Conservation (phyloP, 208 protist genomes). For the Trypanosoma caninum region DNA sequence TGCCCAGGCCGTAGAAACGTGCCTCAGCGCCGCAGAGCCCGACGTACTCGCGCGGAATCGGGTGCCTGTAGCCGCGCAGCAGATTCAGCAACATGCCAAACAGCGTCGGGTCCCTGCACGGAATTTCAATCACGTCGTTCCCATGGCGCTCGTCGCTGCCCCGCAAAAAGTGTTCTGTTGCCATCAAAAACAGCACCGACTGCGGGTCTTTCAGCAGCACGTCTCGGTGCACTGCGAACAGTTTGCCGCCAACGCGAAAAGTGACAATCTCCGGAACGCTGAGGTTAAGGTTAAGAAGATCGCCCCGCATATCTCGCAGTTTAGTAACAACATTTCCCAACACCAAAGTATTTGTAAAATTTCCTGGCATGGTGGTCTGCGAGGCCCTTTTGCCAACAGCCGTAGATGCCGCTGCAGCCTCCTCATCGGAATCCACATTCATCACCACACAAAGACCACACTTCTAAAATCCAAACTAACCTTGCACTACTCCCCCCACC, state of each 20-base stretch:
- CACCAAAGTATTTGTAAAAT: neutral
- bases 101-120: conserved; percentile 27
- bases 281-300: conserved; percentile 28
- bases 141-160: neutral
- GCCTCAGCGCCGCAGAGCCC: conserved; percentile 43
- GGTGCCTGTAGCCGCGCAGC: conserved; percentile 50
- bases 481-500: neutral
- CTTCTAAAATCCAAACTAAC: neutral
- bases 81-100: conserved; percentile 62
- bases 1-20: conserved; percentile 47
- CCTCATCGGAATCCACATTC: conserved; percentile 24
- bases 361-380: neutral
- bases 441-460: neutral
- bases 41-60: conserved; percentile 36
- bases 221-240: conserved; percentile 36
- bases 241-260: conserved; percentile 40
- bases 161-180: conserved; percentile 29
- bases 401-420: conserved; percentile 19
- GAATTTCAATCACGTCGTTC: conserved; percentile 27
- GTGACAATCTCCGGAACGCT: conserved; percentile 44
- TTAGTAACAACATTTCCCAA: conserved; percentile 7
- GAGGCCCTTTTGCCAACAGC: neutral
- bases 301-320: conserved; percentile 12
- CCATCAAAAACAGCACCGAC: conserved; percentile 60
- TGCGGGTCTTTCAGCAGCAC: conserved; percentile 52